Conservation (phyloP, 2,329 filamentous ascomycete genomes). For the Neofusicoccum umdonicola region DNA sequence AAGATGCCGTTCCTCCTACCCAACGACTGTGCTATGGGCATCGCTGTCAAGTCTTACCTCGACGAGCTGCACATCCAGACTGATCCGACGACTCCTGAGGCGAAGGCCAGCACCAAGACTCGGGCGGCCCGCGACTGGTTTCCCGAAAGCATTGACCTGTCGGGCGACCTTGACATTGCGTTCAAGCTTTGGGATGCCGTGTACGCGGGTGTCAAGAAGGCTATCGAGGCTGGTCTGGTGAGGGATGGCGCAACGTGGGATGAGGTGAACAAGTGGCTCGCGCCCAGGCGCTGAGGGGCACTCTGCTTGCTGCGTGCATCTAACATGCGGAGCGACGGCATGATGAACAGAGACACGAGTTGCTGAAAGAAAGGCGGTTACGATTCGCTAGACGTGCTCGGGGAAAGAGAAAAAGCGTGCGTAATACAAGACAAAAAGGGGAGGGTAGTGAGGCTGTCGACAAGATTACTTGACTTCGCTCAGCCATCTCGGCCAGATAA, state of each 20-base stretch:
- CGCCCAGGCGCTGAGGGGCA: constrained; percentile 7
- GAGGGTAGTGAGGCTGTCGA: neutral
- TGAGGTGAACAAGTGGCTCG: constrained; percentile 60
- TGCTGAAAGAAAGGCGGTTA: neutral
- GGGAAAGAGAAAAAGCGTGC: neutral
- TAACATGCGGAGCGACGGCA: neutral
- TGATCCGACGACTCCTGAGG: constrained; percentile 52
- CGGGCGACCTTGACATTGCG: constrained; percentile 57
- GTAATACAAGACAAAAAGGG: neutral
- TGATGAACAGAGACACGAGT: neutral
- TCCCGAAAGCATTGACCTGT: constrained; percentile 58
- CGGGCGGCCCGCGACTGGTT: constrained; percentile 50
- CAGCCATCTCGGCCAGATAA: neutral
- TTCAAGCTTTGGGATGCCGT: constrained; percentile 66
- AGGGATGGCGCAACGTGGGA: constrained; percentile 54
- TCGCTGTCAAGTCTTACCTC: constrained; percentile 76
- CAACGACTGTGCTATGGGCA: constrained; percentile 72
- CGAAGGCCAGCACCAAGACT: constrained; percentile 46
- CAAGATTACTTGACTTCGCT: neutral
- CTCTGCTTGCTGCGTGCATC: neutral
- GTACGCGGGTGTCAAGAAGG: constrained; percentile 57
- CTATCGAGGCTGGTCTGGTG: constrained; percentile 47
- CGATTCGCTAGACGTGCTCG: neutral
- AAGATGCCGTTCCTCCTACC: constrained; percentile 67
- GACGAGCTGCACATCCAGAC: constrained; percentile 64